These are phyloP conservation scores for Ogataea thermomethanolica DNA, from an alignment of 805 yeast genomes.

Conservation along the genomic window DNA sequence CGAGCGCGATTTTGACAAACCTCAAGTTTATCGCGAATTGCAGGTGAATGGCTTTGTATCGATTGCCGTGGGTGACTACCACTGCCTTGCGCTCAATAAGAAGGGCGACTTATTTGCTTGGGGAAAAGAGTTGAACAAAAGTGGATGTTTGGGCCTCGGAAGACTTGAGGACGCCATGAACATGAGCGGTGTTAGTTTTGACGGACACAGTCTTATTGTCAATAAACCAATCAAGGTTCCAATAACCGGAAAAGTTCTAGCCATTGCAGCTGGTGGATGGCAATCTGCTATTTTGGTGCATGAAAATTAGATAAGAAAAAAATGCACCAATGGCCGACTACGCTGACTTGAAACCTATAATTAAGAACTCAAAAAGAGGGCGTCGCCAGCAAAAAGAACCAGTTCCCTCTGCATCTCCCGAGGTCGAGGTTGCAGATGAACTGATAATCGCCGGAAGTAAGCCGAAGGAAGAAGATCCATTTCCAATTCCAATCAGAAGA, in stretches of 20 bases:
- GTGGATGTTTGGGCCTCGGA: slow-evolving; percentile 76
- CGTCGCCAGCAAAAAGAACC: neutral
- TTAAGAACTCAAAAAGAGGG: slow-evolving; percentile 16
- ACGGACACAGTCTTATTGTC: slow-evolving; percentile 35
- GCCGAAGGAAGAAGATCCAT: neutral
- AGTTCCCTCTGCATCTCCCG: neutral
- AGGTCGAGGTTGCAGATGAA: slow-evolving; percentile 13
- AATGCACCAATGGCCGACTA: slow-evolving; percentile 17
- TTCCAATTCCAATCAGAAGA: neutral
- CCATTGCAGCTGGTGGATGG: slow-evolving; percentile 77
- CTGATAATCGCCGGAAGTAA: slow-evolving; percentile 14
- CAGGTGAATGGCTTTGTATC: slow-evolving; percentile 49
- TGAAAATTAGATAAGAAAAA: slow-evolving; percentile 10
- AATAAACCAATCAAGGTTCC: slow-evolving; percentile 41
- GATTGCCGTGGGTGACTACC: slow-evolving; percentile 70
- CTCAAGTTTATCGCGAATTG: slow-evolving; percentile 37
- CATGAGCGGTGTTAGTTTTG: slow-evolving; percentile 25
- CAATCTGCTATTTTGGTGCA: slow-evolving; percentile 63
- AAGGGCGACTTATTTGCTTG: slow-evolving; percentile 58
- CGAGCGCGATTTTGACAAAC: slow-evolving; percentile 29
- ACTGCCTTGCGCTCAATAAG: slow-evolving; percentile 56
- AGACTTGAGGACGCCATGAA: slow-evolving; percentile 12
- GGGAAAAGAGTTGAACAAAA: slow-evolving; percentile 60
- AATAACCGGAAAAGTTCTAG: slow-evolving; percentile 46
- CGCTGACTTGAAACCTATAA: slow-evolving; percentile 20